Evolutionary conservation across 768 basidiomycete species (phyloP), one percentile per base, ranked within the genome.

Genomic region (Imleria badia): DNA sequence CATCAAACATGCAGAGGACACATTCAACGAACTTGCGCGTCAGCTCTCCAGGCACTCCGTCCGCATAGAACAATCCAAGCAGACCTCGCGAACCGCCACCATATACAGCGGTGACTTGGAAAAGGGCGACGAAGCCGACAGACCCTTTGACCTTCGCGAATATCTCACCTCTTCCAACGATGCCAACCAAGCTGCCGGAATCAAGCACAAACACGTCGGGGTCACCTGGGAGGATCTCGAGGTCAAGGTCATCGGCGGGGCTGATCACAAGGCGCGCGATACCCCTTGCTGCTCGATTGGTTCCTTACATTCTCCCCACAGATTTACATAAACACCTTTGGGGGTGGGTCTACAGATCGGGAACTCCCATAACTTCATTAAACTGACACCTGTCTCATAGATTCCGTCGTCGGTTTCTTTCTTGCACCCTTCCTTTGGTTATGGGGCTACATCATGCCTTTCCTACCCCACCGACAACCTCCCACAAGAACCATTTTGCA

Each of bases 181-280:
- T 60, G 82, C 83, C 2, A 78, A 82, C 47, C 80, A 87, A 51
- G 65, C 70, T 19, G 85, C 85, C 3, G 87, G 87, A 15, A 84
- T 89, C 44, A 80, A 79, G 54, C 83, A 85, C 61, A 90, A 90
- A 64, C 84, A 86, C 55, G 86, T 90, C 9, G 87, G 87, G 31
- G 83, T 91, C 22, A 81, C 82, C 23, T 91, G 89, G 89, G 79
- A 87, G 48, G 76, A 85, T 60, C 72, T 91, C 1, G 74, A 82
- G 54, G 88, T 89, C 31, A 74, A 81, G 7, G 85, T 83, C 31
- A 54, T 76, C 5, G 87, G 85, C 19, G 81, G 79, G 13, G 62
- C 72, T 12, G 76, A 80, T 66, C 75, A 73, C 65, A 89, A 87
- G 75, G 87, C 81, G 44, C 40, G 73, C 54, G 12, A 8, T 26